phyloP scores from a whole-genome alignment of 2,329 filamentous ascomycete species.

The Elsinoe fawcettii region DNA sequence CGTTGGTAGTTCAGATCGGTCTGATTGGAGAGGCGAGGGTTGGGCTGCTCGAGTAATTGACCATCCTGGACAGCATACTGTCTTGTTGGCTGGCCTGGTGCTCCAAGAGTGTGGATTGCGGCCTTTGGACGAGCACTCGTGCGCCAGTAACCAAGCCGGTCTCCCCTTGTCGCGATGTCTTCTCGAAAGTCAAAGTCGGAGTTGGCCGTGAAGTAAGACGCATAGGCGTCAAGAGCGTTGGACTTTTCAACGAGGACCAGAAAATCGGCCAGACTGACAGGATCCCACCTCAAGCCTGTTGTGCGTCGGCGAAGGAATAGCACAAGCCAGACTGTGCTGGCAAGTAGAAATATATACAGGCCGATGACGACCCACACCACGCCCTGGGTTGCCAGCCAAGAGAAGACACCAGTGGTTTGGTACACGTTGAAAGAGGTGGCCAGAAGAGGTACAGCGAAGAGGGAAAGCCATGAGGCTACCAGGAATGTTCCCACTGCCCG shows the following conservation, averaged over 20 bases:
- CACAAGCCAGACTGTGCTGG: slow-evolving; percentile 51
- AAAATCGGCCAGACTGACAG: slow-evolving; percentile 72
- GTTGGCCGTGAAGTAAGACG: slow-evolving; percentile 56
- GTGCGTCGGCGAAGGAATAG: slow-evolving; percentile 56
- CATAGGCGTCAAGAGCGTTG: slow-evolving; percentile 68
- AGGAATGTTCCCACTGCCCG: slow-evolving; percentile 60
- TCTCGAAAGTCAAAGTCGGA: slow-evolving; percentile 47
- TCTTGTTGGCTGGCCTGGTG: slow-evolving; percentile 46
- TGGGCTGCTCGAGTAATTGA: slow-evolving; percentile 39
- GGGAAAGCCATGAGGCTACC: slow-evolving; percentile 65
- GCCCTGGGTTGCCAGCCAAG: slow-evolving; percentile 70
- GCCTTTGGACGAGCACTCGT: slow-evolving; percentile 56
- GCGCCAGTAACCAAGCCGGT: slow-evolving; percentile 82
- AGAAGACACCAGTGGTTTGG: slow-evolving; percentile 58
- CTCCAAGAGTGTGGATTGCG: slow-evolving; percentile 74
- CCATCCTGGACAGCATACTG: slow-evolving; percentile 46
- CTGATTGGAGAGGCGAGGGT: slow-evolving; percentile 22
- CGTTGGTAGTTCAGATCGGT: slow-evolving; percentile 27
- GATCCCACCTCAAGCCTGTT: slow-evolving; percentile 80
- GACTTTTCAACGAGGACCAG: slow-evolving; percentile 70
- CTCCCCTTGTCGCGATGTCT: slow-evolving; percentile 50
- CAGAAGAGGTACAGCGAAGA: slow-evolving; percentile 74
- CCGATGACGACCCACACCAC: slow-evolving; percentile 70
- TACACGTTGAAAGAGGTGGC: slow-evolving; percentile 66
- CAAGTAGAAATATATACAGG: slow-evolving; percentile 61